phyloP scores from a whole-genome alignment of 257 asterid species.

The Primulina tabacum region DNA sequence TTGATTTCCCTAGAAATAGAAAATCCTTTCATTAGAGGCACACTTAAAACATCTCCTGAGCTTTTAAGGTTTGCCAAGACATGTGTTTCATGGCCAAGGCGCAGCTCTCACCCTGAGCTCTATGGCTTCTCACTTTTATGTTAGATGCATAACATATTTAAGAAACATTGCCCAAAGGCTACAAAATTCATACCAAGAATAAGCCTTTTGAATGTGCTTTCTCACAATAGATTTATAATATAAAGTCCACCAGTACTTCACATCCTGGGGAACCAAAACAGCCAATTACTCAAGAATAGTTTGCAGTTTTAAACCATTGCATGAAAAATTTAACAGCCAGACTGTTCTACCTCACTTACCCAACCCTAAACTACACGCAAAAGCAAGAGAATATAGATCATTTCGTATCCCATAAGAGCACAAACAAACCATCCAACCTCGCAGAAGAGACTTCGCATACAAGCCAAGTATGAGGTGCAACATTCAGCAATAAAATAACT shows the following conservation, averaged over 20 bases:
- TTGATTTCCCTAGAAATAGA: too few relatives aligned
- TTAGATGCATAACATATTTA: not conserved
- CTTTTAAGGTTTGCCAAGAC: not conserved
- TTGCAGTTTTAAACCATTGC: not conserved
- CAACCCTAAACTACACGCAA: not conserved
- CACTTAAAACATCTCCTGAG: not conserved
- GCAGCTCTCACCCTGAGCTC: not conserved
- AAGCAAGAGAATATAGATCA: not conserved
- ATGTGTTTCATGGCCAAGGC: not conserved
- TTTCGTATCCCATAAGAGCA: not conserved
- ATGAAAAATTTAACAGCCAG: not conserved
- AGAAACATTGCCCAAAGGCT: not conserved
- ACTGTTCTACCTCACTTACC: not conserved
- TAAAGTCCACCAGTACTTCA: not conserved
- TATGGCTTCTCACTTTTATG: not conserved
- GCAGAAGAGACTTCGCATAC: conserved; percentile 3
- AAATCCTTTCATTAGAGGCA: too few relatives aligned
- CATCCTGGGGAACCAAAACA: not conserved
- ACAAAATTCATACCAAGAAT: too few relatives aligned
- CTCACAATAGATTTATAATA: not conserved
- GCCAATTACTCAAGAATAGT: not conserved
- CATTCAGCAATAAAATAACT: not conserved
- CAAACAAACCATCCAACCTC: not conserved
- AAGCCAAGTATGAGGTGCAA: conserved; percentile 13
- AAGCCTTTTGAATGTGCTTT: not conserved